These are phyloP conservation scores for Penicillium vulpinum DNA, from an alignment of 2,329 filamentous ascomycete species.

Conservation along the genomic window DNA sequence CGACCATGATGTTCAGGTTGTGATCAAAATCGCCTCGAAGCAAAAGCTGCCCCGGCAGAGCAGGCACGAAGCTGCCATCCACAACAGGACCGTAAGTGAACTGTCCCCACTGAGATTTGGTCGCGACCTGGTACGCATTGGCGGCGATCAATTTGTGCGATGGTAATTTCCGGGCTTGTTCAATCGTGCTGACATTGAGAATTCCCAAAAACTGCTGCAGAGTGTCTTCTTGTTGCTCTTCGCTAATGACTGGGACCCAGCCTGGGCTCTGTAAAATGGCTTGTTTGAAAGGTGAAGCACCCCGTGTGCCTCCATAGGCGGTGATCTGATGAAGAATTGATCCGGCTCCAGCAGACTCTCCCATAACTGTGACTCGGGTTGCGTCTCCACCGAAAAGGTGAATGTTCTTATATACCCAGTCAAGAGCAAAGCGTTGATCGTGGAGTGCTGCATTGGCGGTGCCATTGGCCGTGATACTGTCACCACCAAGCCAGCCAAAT, in stretches of 20 bases:
- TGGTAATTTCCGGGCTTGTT: conserved; percentile 46
- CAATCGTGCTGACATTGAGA: conserved; percentile 47
- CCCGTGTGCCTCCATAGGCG: conserved; percentile 49
- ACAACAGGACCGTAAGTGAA: conserved; percentile 51
- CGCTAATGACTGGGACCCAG: conserved; percentile 36
- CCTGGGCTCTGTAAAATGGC: conserved; percentile 50
- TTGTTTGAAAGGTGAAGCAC: conserved; percentile 36
- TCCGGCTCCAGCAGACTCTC: conserved; percentile 53
- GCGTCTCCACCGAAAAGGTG: conserved; percentile 57
- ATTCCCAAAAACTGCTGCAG: conserved; percentile 43
- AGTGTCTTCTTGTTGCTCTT: conserved; percentile 40
- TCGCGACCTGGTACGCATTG: conserved; percentile 46
- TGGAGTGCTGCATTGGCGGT: conserved; percentile 52
- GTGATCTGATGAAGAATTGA: conserved; percentile 59
- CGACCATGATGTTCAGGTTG: conserved; percentile 48
- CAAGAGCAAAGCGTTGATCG: conserved; percentile 57
- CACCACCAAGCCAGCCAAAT: conserved; percentile 51
- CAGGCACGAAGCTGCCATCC: conserved; percentile 53
- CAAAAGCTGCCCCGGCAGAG: conserved; percentile 49
- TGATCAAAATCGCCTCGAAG: conserved; percentile 47
- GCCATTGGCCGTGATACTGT: conserved; percentile 46
- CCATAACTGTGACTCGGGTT: conserved; percentile 46
- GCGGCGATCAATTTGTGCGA: conserved; percentile 44
- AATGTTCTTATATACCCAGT: conserved; percentile 60
- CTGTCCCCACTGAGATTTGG: conserved; percentile 39